Base-by-base conservation (phyloP, 192 early-diverging fungal genomes). In the Backusella parvicylindrica region DNA sequence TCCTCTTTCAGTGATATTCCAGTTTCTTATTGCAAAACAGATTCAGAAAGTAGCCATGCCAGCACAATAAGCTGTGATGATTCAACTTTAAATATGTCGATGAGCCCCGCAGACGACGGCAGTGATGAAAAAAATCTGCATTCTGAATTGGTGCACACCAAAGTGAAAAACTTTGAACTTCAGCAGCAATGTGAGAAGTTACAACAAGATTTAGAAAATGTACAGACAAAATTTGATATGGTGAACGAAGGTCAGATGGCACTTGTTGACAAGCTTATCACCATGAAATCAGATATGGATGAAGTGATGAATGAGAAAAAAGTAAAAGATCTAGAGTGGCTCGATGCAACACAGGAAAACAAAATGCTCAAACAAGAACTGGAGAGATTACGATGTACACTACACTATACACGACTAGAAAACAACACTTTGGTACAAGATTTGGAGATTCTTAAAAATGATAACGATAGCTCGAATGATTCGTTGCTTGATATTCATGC, bases 151-250 rank as follows among this genome's bases (percentile, higher is more conserved):
- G 73, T 74, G 38, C 71, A 63, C 50, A 38, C 77, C 16, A 81
- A 81, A 72, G 60, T 74, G 6, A 75, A 77, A 43, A 77, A 80
- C 32, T 79, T 75, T 74, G 77, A 78, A 36, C 28, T 78, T 12
- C 35, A 78, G 15, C 82, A 83, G 37, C 73, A 77, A 49, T 53
- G 37, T 12, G 78, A 78, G 16, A 73, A 71, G 64, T 21, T 75
- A 13, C 56, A 56, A 36, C 64, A 77, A 33, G 66, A 76, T 9
- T 12, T 79, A 33, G 66, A 68, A 3, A 71, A 81, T 49, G 40
- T 84, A 0, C 73, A 79, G 40, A 60, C 68, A 13, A 36, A 49
- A 40, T 66, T 81, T 16, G 73, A 78, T 63, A 82, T 77, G 64
- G 69, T 82, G 15, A 72, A 72, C 30, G 75, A 82, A 35, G 68